Conservation (phyloP, 495 filamentous ascomycete genomes). For the Sphaerosporella brunnea region DNA sequence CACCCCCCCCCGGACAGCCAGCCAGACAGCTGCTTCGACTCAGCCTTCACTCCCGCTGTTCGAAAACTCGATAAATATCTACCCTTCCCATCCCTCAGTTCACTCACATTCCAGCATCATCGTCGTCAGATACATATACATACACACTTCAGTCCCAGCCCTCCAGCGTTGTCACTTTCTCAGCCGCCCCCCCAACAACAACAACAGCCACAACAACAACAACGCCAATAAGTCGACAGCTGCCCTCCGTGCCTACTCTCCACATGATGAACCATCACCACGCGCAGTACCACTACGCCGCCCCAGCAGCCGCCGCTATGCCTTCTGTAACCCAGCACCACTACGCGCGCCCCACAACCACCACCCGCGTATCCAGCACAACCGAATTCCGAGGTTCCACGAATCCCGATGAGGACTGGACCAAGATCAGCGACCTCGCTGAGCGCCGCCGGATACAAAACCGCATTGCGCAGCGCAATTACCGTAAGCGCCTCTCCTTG, state of each 20-base stretch:
- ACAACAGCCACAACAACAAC: not conserved
- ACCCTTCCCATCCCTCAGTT: not conserved
- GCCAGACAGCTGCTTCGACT: not conserved
- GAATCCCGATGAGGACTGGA: slow-evolving; percentile 97
- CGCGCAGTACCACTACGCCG: slow-evolving; percentile 15
- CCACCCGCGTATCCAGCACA: slow-evolving; percentile 3
- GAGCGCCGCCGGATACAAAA: slow-evolving; percentile 93
- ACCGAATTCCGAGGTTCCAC: slow-evolving; percentile 88
- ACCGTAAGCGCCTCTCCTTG: slow-evolving; percentile 41
- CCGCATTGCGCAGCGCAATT: slow-evolving; percentile 93
- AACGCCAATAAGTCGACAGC: not conserved
- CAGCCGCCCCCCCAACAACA: not conserved
- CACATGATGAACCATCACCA: slow-evolving; percentile 17
- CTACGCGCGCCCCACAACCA: not conserved
- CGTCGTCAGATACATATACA: not conserved
- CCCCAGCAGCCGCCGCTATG: slow-evolving; percentile 17
- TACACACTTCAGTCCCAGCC: slow-evolving; percentile 1
- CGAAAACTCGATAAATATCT: slow-evolving; percentile 5
- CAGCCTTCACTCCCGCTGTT: not conserved
- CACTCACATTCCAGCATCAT: not conserved
- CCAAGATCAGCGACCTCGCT: slow-evolving; percentile 93
- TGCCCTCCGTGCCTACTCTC: not conserved
- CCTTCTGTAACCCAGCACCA: slow-evolving; percentile 10
- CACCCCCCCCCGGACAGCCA: not conserved
- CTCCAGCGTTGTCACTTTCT: not conserved